phyloP scores from a whole-genome alignment of 2,329 filamentous ascomycete species.

The Penicillium sp. region DNA sequence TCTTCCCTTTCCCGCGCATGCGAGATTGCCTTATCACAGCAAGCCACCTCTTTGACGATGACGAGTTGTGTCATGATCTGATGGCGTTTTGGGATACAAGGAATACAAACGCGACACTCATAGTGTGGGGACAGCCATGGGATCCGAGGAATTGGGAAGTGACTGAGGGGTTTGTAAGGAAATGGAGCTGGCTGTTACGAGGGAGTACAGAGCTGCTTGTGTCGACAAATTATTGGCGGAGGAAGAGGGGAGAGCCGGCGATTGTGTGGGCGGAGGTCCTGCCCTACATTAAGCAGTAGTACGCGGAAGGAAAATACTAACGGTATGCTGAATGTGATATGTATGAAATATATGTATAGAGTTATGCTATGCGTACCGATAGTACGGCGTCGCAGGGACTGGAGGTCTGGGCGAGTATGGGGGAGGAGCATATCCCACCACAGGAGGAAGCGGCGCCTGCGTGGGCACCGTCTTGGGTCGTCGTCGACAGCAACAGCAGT shows the following conservation, averaged over 20 bases:
- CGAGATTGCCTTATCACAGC: slow-evolving; percentile 46
- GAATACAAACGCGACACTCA: slow-evolving; percentile 31
- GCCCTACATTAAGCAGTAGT: not conserved
- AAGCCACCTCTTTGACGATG: slow-evolving; percentile 24
- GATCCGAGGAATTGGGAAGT: slow-evolving; percentile 55
- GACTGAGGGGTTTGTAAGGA: slow-evolving; percentile 50
- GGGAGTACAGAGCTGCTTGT: slow-evolving; percentile 32
- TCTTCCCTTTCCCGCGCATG: slow-evolving; percentile 39
- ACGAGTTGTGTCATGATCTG: slow-evolving; percentile 43
- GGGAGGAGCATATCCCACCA: not conserved
- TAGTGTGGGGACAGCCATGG: slow-evolving; percentile 56
- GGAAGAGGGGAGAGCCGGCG: slow-evolving; percentile 29
- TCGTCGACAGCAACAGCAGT: slow-evolving; percentile 19
- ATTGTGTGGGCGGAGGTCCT: slow-evolving; percentile 22
- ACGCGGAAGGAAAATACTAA: not conserved
- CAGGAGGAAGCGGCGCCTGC: not conserved
- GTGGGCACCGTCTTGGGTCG: not conserved
- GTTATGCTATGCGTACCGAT: slow-evolving; percentile 2
- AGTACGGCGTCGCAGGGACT: not conserved
- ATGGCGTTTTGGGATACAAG: slow-evolving; percentile 37
- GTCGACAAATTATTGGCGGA: slow-evolving; percentile 34
- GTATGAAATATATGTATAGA: not conserved
- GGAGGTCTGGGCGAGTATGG: slow-evolving; percentile 1
- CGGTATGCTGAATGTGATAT: not conserved
- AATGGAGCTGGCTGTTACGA: slow-evolving; percentile 47